These are phyloP conservation scores for Umbelopsis sp. DNA, from an alignment of 192 early-diverging fungal genomes.

Conservation along the genomic window DNA sequence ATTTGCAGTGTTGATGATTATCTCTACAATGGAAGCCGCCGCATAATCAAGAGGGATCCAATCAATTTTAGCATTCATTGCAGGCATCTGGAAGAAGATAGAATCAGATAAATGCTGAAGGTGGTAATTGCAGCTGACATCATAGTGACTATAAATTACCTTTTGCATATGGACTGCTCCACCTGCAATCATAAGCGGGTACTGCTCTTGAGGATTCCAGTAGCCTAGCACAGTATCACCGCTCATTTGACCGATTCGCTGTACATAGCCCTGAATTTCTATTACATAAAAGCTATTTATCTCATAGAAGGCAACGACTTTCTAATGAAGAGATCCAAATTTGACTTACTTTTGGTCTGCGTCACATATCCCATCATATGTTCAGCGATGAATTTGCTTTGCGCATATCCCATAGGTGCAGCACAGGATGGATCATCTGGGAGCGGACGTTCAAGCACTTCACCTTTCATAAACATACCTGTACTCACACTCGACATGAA, in stretches of 20 bases:
- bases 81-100: constrained; percentile 38
- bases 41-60: constrained; percentile 37
- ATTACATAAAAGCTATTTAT: background rate
- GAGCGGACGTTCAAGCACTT: constrained; percentile 19
- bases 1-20: constrained; percentile 18
- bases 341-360: constrained; percentile 18
- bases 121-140: no score
- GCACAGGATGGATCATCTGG: constrained; percentile 26
- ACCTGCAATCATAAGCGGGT: constrained; percentile 29
- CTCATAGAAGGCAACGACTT: background rate
- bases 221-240: constrained; percentile 33
- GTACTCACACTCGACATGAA: constrained; percentile 34
- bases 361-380: constrained; percentile 23
- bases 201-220: constrained; percentile 34
- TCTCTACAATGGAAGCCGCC: constrained; percentile 27
- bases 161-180: constrained; percentile 29
- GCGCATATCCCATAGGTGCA: constrained; percentile 37
- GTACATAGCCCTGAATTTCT: constrained; percentile 23
- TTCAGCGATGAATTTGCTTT: constrained; percentile 37
- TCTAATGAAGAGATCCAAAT: no score
- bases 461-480: constrained; percentile 1
- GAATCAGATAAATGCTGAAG: no score
- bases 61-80: constrained; percentile 24
- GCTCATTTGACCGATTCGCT: constrained; percentile 37
- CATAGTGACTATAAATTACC: no score